Percentiles rank a stretch among this genome's conserved stretches.
Conservation (phyloP, 176 grass and related monocot genomes). For the Eremochloa ophiuroides region DNA sequence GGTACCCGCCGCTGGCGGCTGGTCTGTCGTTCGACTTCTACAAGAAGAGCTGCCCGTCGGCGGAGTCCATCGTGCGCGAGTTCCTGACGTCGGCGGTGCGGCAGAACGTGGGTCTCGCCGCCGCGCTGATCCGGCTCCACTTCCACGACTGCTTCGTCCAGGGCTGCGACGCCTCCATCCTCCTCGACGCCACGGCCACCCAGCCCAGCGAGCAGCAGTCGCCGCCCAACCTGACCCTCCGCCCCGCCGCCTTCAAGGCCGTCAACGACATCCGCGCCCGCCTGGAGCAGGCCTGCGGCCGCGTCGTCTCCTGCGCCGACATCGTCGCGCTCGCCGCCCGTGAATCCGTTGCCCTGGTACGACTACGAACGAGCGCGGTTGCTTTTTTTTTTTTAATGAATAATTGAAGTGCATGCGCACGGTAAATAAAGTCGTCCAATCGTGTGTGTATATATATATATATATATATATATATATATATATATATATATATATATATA, state of each 20-base stretch:
- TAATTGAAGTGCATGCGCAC: too few species aligned
- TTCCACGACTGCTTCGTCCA: conserved; percentile 90
- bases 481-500: too few species aligned
- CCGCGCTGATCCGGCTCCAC: conserved; percentile 60
- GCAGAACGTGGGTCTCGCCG: conserved; percentile 49
- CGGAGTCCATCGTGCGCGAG: conserved; percentile 25
- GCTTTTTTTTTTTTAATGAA: too few species aligned
- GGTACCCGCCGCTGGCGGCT: conserved; percentile 36
- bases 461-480: too few species aligned
- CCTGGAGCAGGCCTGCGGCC: conserved; percentile 38
- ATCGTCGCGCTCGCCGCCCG: conserved; percentile 53
- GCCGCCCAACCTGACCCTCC: conserved; percentile 39
- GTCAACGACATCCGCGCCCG: conserved; percentile 52
- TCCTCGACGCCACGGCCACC: conserved; percentile 22
- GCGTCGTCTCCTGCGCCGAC: conserved; percentile 79
- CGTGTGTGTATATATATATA: too few species aligned
- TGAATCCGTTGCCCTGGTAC: conserved; percentile 37
- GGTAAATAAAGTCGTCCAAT: too few species aligned
- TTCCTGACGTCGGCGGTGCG: conserved; percentile 26
- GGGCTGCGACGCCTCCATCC: conserved; percentile 70
- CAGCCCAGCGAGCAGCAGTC: conserved; percentile 44
- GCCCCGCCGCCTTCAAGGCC: conserved; percentile 55
- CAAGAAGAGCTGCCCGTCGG: conserved; percentile 42
- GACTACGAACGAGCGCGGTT: too few species aligned
- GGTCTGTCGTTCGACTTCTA: conserved; percentile 65